phyloP scores from a whole-genome alignment of 371 early-diverging fungal species.

The Choanephora cucurbitarum region DNA sequence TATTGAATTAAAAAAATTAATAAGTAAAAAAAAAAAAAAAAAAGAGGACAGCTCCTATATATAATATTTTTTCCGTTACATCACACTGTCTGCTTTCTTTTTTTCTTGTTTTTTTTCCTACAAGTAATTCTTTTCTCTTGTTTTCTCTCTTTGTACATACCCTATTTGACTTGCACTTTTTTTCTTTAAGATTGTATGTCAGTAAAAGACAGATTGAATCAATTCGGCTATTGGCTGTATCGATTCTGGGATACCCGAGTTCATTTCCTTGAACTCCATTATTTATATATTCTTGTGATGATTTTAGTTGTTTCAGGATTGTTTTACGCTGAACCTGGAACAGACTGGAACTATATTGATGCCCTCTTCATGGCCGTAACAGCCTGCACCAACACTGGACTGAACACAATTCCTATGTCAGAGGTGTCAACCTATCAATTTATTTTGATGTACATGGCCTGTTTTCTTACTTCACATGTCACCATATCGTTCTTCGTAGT shows the following conservation, averaged over 20 bases:
- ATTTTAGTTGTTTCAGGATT: constrained; percentile 34
- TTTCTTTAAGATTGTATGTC: constrained; percentile 3
- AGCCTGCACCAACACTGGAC: constrained; percentile 35
- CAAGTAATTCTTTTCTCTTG: too few species aligned
- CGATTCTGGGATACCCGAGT: constrained; percentile 29
- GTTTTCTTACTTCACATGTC: constrained; percentile 38
- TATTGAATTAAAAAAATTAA: too few species aligned
- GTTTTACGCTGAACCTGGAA: constrained; percentile 37
- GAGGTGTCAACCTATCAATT: constrained; percentile 36
- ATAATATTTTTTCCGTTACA: too few species aligned
- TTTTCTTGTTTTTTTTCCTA: too few species aligned
- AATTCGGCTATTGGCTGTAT: constrained; percentile 7
- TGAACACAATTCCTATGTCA: constrained; percentile 43
- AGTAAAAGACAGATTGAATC: constrained; percentile 8
- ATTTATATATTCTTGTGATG: constrained; percentile 24
- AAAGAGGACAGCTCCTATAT: too few species aligned
- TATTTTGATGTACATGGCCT: constrained; percentile 24
- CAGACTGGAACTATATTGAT: constrained; percentile 35
- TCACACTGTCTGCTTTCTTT: too few species aligned
- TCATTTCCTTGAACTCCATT: constrained; percentile 42
- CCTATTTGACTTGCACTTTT: too few species aligned
- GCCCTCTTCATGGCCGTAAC: constrained; percentile 40
- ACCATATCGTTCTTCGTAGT: constrained; percentile 34
- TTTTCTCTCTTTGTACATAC: too few species aligned
- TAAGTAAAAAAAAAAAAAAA: too few species aligned